A percentile compares a stretch with the other conserved stretches of the same genome.
Evolutionary conservation across 106 monocot genomes (phyloP).

Genomic region (Dendrobium officinale): DNA sequence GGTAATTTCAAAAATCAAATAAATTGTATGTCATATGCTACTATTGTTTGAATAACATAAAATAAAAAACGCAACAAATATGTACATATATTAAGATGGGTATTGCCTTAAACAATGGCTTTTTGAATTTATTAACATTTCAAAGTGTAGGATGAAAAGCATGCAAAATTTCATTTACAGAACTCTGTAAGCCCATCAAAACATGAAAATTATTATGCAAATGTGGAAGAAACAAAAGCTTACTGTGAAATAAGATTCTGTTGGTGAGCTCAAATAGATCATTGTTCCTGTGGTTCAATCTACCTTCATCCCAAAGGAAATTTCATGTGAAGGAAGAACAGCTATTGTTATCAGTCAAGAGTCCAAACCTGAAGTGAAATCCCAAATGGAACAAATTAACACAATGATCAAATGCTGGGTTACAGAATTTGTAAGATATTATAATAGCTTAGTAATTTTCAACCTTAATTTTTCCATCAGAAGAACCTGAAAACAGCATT

Average conservation of each 20-base stretch:
- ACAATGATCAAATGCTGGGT: not conserved
- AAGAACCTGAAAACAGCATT: slow-evolving; percentile 34
- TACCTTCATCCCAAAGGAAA: not conserved
- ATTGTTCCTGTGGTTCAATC: not conserved
- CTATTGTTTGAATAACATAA: too few species aligned
- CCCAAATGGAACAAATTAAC: not conserved
- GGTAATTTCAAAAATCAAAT: too few species aligned
- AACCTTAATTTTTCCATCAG: slow-evolving; percentile 57
- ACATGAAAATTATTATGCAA: not conserved
- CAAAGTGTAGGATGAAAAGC: not conserved
- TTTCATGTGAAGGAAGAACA: too few species aligned
- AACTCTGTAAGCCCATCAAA: not conserved
- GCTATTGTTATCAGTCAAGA: not conserved
- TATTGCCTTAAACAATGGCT: not conserved
- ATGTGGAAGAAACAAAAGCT: not conserved
- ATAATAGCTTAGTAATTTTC: not conserved
- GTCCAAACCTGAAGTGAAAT: not conserved
- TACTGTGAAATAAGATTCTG: not conserved
- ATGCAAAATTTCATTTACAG: not conserved
- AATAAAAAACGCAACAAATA: not conserved
- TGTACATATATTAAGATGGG: not conserved
- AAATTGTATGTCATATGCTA: too few species aligned
- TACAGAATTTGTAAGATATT: not conserved
- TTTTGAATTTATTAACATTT: not conserved
- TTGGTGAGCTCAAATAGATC: not conserved